Percentiles rank a stretch among this genome's conserved stretches.
These are phyloP conservation scores for Stagonosporopsis cucurbitacearum DNA, from an alignment of 2,329 filamentous ascomycete species.

Conservation along the genomic window DNA sequence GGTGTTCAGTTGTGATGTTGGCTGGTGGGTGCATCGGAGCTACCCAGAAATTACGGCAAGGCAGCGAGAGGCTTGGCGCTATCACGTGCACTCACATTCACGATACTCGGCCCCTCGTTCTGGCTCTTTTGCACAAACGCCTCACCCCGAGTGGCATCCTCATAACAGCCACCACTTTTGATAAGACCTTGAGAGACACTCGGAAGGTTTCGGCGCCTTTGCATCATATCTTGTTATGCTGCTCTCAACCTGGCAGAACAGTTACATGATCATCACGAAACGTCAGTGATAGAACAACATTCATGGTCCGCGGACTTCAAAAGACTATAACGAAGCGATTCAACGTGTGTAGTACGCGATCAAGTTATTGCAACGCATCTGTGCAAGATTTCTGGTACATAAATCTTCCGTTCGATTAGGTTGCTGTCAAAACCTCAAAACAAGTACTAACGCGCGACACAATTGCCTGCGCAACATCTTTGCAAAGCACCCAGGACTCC, in stretches of 20 bases:
- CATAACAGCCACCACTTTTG: too few relatives aligned
- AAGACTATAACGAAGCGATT: too few relatives aligned
- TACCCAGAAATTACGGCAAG: slow-evolving; percentile 34
- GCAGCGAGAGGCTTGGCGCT: slow-evolving; percentile 6
- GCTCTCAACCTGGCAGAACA: background rate
- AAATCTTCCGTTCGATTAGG: too few relatives aligned
- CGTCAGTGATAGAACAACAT: too few relatives aligned
- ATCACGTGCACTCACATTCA: slow-evolving; percentile 9
- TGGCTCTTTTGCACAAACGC: background rate
- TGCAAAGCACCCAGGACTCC: background rate
- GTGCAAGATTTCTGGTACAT: too few relatives aligned
- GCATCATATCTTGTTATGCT: background rate
- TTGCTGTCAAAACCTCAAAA: background rate
- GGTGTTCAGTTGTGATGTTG: slow-evolving; percentile 22
- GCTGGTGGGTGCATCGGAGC: slow-evolving; percentile 27
- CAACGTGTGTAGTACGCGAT: too few relatives aligned
- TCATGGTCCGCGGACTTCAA: too few relatives aligned
- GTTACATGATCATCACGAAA: background rate
- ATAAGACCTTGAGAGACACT: too few relatives aligned
- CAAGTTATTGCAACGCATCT: too few relatives aligned
- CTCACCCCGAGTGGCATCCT: too few relatives aligned
- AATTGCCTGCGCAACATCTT: background rate
- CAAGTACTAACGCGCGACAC: background rate
- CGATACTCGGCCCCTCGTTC: background rate
- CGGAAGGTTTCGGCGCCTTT: background rate